A percentile compares a stretch with the other conserved stretches of the same genome.
phyloP scores from a whole-genome alignment of 345 rosid species.

The Melastoma malabathricum region DNA sequence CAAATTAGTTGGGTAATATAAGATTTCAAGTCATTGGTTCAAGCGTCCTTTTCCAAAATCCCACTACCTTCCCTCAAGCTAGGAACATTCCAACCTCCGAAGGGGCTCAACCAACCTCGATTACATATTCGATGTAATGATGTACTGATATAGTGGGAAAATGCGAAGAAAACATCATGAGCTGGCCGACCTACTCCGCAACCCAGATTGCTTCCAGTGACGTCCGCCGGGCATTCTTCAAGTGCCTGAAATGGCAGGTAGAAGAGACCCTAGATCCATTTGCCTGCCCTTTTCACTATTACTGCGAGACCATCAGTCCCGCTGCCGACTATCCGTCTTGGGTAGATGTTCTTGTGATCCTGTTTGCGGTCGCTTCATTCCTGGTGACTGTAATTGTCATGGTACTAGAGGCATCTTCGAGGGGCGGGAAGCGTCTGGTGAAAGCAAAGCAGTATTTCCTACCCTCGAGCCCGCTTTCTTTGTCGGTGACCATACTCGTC shows the following conservation, averaged over 20 bases:
- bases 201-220: slow-evolving; percentile 11
- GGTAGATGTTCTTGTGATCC: slow-evolving; percentile 31
- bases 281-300: slow-evolving; percentile 72
- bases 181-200: too few species aligned
- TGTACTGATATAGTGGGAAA: too few species aligned
- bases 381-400: slow-evolving; percentile 28
- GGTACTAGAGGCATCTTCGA: slow-evolving; percentile 21
- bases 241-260: slow-evolving; percentile 66
- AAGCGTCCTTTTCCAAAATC: too few species aligned
- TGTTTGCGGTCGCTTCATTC: slow-evolving; percentile 30
- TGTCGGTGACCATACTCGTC: slow-evolving; percentile 45
- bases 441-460: slow-evolving; percentile 37
- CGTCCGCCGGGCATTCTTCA: slow-evolving; percentile 37
- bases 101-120: too few species aligned
- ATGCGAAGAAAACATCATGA: too few species aligned
- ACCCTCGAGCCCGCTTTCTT: slow-evolving; percentile 59
- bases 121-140: too few species aligned
- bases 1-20: too few species aligned
- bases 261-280: slow-evolving; percentile 77
- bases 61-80: too few species aligned
- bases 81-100: too few species aligned
- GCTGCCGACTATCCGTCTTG: slow-evolving; percentile 36
- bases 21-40: too few species aligned
- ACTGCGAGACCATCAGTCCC: slow-evolving; percentile 45
- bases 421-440: slow-evolving; percentile 13